Base-by-base conservation (phyloP, 345 rosid genomes). In the Stellera chamaejasme region DNA sequence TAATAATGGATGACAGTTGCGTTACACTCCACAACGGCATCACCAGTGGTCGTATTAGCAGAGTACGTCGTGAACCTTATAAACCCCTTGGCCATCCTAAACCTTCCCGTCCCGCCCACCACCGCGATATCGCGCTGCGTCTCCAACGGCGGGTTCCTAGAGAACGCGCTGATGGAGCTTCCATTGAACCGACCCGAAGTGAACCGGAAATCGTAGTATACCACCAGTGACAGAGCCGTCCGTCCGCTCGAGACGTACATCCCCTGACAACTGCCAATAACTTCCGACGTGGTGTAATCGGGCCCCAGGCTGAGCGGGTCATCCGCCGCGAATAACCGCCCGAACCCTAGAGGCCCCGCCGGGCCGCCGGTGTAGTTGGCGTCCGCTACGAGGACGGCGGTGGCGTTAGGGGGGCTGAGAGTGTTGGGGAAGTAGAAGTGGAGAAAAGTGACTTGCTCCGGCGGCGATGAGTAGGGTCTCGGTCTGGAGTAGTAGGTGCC, bases 151-250 rank as follows among this genome's bases (percentile, higher is more conserved):
- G 61, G 60, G 57, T 70, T 65, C 66, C 64, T 66, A 8, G 70
- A 72, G 28, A 63, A 63, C 48, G 63, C 52, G 11, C 72, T 48
- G 1, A 71, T 54, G 10, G 75, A 71, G 61, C 69, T 71, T 36
- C 71, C 68, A 1, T 66, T 63, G 11, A 62, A 71, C 52, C 58
- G 15, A 0, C 75, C 75, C 10, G n/a, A 26, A 6, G 55, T 66
- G 7, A 71, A 62, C 25, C 68, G 61, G 27, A 66, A 49, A 59
- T 69, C 73, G 11, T 27, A 27, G 36, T 69, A 64, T 45, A 48
- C 43, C 51, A 65, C 51, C 44, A 65, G 36, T 9, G 58, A 23
- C 25, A 14, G 7, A 16, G 11, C 6, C 13, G 36, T 62, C 41
- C 56, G 53, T 13, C 66, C 27, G 8, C 62, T 49, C 12, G 52